phyloP scores from a whole-genome alignment of 2,329 filamentous ascomycete species.

The Epichloe bromicola region DNA sequence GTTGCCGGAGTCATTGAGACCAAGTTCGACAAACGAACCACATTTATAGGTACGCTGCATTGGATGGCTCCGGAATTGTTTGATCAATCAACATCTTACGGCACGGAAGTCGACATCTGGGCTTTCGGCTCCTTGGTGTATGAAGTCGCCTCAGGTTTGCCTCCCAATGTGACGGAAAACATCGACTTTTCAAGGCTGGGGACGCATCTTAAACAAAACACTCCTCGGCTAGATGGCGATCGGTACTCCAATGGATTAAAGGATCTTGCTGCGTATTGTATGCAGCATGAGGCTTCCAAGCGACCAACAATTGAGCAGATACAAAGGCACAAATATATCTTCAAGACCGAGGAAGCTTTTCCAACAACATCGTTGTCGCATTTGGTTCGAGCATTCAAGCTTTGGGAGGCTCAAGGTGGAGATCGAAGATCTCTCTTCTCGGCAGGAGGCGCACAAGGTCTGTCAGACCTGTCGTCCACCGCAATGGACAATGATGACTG shows the following conservation, averaged over 20 bases:
- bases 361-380: constrained; percentile 50
- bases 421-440: constrained; percentile 53
- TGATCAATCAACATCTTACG: constrained; percentile 49
- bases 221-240: constrained; percentile 57
- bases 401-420: constrained; percentile 65
- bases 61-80: constrained; percentile 81
- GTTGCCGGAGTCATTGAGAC: constrained; percentile 68
- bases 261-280: constrained; percentile 58
- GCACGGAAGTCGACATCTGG: constrained; percentile 70
- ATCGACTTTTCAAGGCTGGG: constrained; percentile 36
- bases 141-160: constrained; percentile 67
- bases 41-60: constrained; percentile 70
- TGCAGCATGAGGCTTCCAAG: constrained; percentile 53
- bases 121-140: constrained; percentile 71
- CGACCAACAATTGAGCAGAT: constrained; percentile 59
- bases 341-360: constrained; percentile 46
- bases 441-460: constrained; percentile 43
- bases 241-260: constrained; percentile 57
- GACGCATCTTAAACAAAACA: constrained; percentile 44
- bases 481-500: constrained; percentile 45
- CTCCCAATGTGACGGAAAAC: constrained; percentile 52
- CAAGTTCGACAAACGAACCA: constrained; percentile 63
- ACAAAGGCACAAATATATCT: constrained; percentile 56
- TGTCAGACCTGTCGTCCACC: constrained; percentile 30
- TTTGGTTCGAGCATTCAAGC: constrained; percentile 57